phyloP scores from a whole-genome alignment of 148 eudicot species.

The Rhododendron mucronatum region DNA sequence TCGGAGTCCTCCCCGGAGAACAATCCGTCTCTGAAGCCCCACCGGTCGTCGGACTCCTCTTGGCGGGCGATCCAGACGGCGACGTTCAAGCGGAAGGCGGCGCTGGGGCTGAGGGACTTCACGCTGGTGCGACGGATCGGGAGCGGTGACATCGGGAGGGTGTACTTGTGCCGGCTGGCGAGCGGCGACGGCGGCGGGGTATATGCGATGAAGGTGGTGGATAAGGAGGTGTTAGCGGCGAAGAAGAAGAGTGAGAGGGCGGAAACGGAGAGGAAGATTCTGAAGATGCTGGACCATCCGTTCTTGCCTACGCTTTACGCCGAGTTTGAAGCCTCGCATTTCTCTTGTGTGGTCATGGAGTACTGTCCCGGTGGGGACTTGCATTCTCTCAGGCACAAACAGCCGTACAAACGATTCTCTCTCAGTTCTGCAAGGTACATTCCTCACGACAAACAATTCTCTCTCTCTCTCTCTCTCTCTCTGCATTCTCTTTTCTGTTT shows the following conservation, averaged over 20 bases:
- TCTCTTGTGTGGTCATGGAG: conserved; percentile 87
- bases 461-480: not conserved
- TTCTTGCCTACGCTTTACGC: conserved; percentile 73
- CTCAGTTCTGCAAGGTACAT: conserved; percentile 62
- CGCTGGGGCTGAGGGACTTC: conserved; percentile 48
- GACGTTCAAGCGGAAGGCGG: conserved; percentile 15
- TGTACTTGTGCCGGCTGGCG: conserved; percentile 55
- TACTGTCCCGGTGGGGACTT: conserved; percentile 79
- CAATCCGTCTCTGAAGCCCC: conserved; percentile 45
- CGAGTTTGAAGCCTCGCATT: conserved; percentile 66
- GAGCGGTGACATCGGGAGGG: conserved; percentile 83
- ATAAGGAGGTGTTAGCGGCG: conserved; percentile 35
- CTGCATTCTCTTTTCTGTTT: not conserved
- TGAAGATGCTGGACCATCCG: conserved; percentile 68
- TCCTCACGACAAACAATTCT: not conserved
- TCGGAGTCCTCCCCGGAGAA: conserved; percentile 45
- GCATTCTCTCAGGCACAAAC: conserved; percentile 61
- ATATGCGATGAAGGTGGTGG: conserved; percentile 90
- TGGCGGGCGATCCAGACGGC: conserved; percentile 53
- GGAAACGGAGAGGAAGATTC: conserved; percentile 62
- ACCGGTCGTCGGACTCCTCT: conserved; percentile 80
- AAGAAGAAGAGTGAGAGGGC: conserved; percentile 69
- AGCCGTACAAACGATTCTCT: conserved; percentile 60
- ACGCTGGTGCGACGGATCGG: conserved; percentile 59
- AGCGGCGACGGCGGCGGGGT: conserved; percentile 18